phyloP scores from a whole-genome alignment of 495 filamentous ascomycete species.

The Endocarpon pusillum region DNA sequence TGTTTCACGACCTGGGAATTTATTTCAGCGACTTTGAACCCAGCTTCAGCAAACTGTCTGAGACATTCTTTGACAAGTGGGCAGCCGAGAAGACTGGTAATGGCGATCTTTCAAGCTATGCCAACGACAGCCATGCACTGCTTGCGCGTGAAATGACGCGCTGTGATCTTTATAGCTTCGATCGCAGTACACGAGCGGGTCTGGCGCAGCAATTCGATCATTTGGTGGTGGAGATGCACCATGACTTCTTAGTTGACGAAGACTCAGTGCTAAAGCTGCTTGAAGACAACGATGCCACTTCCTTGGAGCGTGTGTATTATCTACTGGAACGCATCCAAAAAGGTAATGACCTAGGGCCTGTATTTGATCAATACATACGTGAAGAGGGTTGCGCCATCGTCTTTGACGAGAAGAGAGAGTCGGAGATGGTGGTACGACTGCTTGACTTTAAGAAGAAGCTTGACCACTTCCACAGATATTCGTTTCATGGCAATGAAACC shows the following conservation, averaged over 20 bases:
- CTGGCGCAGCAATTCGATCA: conserved; percentile 54
- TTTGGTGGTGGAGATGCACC: conserved; percentile 42
- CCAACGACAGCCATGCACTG: conserved; percentile 43
- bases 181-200: conserved; percentile 60
- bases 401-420: conserved; percentile 54
- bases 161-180: conserved; percentile 65
- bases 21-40: conserved; percentile 72
- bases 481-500: conserved; percentile 57
- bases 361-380: conserved; percentile 67
- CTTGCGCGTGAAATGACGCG: conserved; percentile 53
- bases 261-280: conserved; percentile 52
- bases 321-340: conserved; percentile 51
- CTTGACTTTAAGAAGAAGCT: conserved; percentile 68
- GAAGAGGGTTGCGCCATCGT: conserved; percentile 63
- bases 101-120: conserved; percentile 48
- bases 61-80: conserved; percentile 44
- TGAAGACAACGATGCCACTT: conserved; percentile 40
- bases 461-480: conserved; percentile 51
- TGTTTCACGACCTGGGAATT: conserved; percentile 65
- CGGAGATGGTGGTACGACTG: conserved; percentile 75
- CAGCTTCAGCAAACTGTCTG: conserved; percentile 46
- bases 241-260: conserved; percentile 40
- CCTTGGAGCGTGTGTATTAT: conserved; percentile 58
- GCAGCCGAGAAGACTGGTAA: conserved; percentile 39
- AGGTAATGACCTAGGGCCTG: conserved; percentile 42